phyloP scores from a whole-genome alignment of 2,329 filamentous ascomycete species.

The Penicillium sp. region DNA sequence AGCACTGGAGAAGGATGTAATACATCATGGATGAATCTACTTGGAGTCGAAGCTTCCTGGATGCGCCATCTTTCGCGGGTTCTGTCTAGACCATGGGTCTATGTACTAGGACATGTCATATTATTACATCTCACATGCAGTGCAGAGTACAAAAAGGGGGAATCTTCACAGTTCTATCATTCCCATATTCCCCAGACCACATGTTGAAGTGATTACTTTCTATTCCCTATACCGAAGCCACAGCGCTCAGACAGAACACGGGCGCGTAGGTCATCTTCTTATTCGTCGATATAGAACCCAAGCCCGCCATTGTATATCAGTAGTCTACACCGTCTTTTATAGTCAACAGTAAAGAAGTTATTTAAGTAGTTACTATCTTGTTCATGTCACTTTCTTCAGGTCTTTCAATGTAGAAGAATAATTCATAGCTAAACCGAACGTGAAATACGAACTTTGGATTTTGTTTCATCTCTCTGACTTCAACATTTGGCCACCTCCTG shows the following conservation, averaged over 20 bases:
- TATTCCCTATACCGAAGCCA: too few species aligned
- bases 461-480: slow-evolving; percentile 5
- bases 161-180: neutral
- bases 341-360: neutral
- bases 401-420: neutral
- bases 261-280: slow-evolving; percentile 18
- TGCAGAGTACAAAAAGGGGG: too few species aligned
- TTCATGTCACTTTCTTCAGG: neutral
- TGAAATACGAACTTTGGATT: neutral
- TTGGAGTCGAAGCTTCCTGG: too few species aligned
- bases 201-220: too few species aligned
- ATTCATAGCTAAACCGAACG: neutral
- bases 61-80: too few species aligned
- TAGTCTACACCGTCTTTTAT: slow-evolving; percentile 22
- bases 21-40: too few species aligned
- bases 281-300: slow-evolving; percentile 24
- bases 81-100: neutral
- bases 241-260: slow-evolving; percentile 16
- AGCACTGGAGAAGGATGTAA: neutral
- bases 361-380: neutral
- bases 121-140: neutral
- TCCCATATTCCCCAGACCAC: neutral
- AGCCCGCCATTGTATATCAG: neutral
- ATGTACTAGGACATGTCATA: slow-evolving; percentile 1
- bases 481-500: slow-evolving; percentile 9